Conservation (phyloP, 257 asterid genomes). For the Ilex asprella region DNA sequence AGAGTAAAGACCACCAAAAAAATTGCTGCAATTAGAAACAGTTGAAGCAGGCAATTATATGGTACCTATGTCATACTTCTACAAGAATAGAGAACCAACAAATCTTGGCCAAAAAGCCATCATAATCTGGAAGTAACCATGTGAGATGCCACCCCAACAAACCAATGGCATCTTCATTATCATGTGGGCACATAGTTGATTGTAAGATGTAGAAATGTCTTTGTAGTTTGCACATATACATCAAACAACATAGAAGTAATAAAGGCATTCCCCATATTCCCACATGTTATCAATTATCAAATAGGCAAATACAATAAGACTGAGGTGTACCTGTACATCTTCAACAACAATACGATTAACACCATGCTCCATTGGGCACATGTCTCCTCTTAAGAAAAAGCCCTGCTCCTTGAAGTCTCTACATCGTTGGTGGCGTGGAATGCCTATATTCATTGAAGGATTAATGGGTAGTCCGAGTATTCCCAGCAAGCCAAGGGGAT, state of each 20-base stretch:
- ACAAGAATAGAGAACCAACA: neutral
- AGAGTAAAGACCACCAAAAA: no score
- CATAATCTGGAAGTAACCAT: neutral
- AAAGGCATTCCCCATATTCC: neutral
- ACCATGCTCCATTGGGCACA: constrained; percentile 99
- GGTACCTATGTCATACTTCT: neutral
- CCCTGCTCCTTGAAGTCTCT: constrained; percentile 99
- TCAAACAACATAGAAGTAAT: neutral
- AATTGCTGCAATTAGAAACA: neutral
- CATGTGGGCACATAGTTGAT: neutral
- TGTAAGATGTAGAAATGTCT: no score
- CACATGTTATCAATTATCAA: constrained; percentile 1
- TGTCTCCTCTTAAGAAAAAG: constrained; percentile 96
- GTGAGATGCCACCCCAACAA: neutral
- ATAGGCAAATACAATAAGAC: neutral
- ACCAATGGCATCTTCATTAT: neutral
- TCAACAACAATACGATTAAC: constrained; percentile 93
- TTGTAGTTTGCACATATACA: no score
- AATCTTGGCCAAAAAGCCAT: neutral
- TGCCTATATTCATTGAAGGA: constrained; percentile 59
- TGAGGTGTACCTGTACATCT: constrained; percentile 84
- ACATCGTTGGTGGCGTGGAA: constrained; percentile 77
- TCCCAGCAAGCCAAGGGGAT: constrained; percentile 70
- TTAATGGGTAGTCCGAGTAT: constrained; percentile 50
- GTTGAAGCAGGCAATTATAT: neutral